Conservation (phyloP, 75 land plant species). For the Selaginella moellendorffii region DNA sequence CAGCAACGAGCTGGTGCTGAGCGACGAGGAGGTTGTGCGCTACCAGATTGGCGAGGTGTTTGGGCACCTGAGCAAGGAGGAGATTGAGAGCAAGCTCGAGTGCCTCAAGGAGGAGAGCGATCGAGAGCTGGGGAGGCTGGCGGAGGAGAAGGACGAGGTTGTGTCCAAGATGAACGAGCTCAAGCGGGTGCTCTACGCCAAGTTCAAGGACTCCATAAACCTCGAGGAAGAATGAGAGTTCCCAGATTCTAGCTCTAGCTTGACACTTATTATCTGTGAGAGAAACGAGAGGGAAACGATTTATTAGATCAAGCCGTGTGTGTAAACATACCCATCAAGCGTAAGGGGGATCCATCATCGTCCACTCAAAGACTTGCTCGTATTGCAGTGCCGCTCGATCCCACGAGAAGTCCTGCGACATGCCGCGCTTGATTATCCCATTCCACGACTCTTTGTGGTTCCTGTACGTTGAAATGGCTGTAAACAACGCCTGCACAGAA, state of each 20-base stretch:
- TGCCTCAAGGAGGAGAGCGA: conserved; percentile 53
- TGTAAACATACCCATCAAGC: too few relatives aligned
- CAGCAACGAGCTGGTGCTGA: conserved; percentile 72
- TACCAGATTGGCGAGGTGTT: conserved; percentile 94
- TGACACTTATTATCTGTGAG: too few relatives aligned
- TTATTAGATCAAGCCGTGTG: too few relatives aligned
- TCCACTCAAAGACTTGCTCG: conserved; percentile 87
- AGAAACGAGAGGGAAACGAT: too few relatives aligned
- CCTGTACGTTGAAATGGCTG: conserved; percentile 44
- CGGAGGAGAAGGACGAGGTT: conserved; percentile 66
- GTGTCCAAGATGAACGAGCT: conserved; percentile 78
- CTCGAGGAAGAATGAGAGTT: conserved; percentile 87
- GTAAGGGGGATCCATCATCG: conserved; percentile 71
- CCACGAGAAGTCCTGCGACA: conserved; percentile 69
- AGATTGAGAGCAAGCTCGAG: conserved; percentile 63
- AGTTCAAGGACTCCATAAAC: conserved; percentile 92
- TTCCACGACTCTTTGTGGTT: conserved; percentile 65
- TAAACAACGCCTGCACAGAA: conserved; percentile 43
- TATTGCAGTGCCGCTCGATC: conserved; percentile 75
- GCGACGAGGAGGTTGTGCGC: conserved; percentile 77
- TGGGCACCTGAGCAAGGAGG: conserved; percentile 68
- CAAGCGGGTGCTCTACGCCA: conserved; percentile 74
- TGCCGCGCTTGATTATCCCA: conserved; percentile 67
- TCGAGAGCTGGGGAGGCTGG: conserved; percentile 47
- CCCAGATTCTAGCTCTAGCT: too few relatives aligned